Base-by-base conservation (phyloP, 345 rosid genomes). In the Melastoma malabathricum region DNA sequence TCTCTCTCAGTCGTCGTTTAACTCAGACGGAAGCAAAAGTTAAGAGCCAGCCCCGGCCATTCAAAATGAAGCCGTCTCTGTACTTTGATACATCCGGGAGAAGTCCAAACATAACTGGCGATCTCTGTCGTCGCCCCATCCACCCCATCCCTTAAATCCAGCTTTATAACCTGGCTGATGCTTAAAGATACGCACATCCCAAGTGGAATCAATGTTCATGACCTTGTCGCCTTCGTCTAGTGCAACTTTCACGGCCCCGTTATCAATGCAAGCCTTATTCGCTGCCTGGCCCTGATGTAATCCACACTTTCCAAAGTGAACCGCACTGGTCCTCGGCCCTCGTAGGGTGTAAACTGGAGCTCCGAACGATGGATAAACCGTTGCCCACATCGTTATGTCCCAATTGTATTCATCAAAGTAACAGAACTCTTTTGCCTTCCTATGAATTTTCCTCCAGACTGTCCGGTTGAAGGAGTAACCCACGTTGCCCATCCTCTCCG, bases 341-440 rank as follows among this genome's bases (percentile, higher is more conserved):
- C 94, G 75, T 51, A 92, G 51, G 0, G 97, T 75, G 64, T 84
- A 84, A 52, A 88, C 98, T 16, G 94, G 95, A 27, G 67, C 61
- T 3, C 98, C 94, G 44, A 92, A 88, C 1, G 94, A 92, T 0
- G 98, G 97, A 64, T 79, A 92, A 54, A 92, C 97, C 0, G 94
- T 85, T 17, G 89, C 80, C 98, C 98, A 92, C 98, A 92, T 87
- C 0, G 97, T 83, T 68, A 87, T 92, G 70, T 92, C 98, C 98
- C 98, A 92, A 51, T 92, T 92, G 64, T 92, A 84, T 60, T 92
- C 98, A 46, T 92, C 98, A 55, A 82, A 88, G 67, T 59, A 84
- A 70, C 98, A 92, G 72, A 92, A 92, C 51, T 75, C 94, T 51
- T 29, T 83, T 7, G 94, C 90, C 70, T 78, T 87, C 47, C 44